Evolutionary conservation across 192 early-diverging fungal genomes (phyloP).

Genomic region (Coemansia furcata): DNA sequence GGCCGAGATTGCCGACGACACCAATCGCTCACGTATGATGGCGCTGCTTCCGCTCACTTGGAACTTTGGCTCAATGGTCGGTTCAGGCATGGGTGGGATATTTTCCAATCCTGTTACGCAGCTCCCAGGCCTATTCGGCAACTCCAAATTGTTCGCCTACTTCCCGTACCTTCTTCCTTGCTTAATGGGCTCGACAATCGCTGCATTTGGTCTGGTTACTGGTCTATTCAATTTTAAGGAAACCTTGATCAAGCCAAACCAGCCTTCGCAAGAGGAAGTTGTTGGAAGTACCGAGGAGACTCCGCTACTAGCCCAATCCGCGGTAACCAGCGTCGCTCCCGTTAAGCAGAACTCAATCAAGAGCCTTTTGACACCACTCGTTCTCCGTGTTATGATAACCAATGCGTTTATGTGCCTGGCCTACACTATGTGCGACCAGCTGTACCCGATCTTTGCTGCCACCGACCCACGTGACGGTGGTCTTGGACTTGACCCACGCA

Average conservation of each 20-base stretch:
- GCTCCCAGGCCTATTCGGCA: slow-evolving; percentile 62
- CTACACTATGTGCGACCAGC: slow-evolving; percentile 26
- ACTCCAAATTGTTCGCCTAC: slow-evolving; percentile 55
- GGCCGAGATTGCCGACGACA: slow-evolving; percentile 79
- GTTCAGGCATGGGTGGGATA: slow-evolving; percentile 73
- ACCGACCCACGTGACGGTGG: slow-evolving; percentile 46
- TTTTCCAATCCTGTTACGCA: slow-evolving; percentile 67
- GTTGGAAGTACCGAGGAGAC: slow-evolving; percentile 2
- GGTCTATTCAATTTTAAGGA: slow-evolving; percentile 64
- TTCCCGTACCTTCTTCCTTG: slow-evolving; percentile 87
- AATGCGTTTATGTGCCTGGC: slow-evolving; percentile 30
- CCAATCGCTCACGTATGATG: slow-evolving; percentile 75
- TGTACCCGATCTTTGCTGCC: slow-evolving; percentile 49
- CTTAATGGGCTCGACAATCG: slow-evolving; percentile 58
- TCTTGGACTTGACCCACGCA: slow-evolving; percentile 48
- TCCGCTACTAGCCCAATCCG: slow-evolving; percentile 6
- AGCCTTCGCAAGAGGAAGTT: neutral
- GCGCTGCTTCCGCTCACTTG: slow-evolving; percentile 67
- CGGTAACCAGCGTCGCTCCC: neutral
- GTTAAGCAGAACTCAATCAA: slow-evolving; percentile 6
- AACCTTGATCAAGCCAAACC: slow-evolving; percentile 21
- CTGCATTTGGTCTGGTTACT: slow-evolving; percentile 59
- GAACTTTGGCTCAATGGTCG: slow-evolving; percentile 60
- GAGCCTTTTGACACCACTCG: slow-evolving; percentile 19
- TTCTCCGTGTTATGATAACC: slow-evolving; percentile 13